A percentile compares a stretch with the other conserved stretches of the same genome.
Conservation (phyloP, 1,139 yeast species). For the Lizanozyma gosingica region DNA sequence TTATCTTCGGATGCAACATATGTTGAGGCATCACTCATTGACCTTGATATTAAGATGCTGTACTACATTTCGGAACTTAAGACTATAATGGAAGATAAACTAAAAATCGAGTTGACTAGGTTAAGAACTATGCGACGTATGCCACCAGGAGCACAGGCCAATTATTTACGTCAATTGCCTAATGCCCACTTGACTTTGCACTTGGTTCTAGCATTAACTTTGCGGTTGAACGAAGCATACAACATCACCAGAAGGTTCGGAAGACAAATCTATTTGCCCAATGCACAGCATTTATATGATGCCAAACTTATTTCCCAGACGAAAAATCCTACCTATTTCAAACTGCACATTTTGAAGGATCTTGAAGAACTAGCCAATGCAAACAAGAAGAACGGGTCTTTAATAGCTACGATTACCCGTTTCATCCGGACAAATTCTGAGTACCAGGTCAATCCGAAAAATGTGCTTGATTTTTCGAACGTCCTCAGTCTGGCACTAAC, state of each 20-base stretch:
- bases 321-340: constrained; percentile 20
- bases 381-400: constrained; percentile 35
- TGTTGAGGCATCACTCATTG: constrained; percentile 24
- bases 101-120: constrained; percentile 14
- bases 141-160: neutral
- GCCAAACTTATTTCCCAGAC: constrained; percentile 23
- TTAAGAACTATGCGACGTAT: constrained; percentile 15
- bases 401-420: constrained; percentile 37
- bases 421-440: constrained; percentile 28
- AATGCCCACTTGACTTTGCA: constrained; percentile 22
- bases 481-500: constrained; percentile 19
- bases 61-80: constrained; percentile 16
- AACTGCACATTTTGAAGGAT: constrained; percentile 15
- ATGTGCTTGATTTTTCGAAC: constrained; percentile 25
- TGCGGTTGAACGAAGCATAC: constrained; percentile 34
- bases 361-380: constrained; percentile 29
- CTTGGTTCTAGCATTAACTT: constrained; percentile 24
- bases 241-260: constrained; percentile 29
- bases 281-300: constrained; percentile 31
- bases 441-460: constrained; percentile 21
- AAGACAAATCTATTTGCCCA: constrained; percentile 31
- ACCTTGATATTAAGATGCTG: constrained; percentile 32
- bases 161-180: constrained; percentile 9
- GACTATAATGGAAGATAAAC: constrained; percentile 11
- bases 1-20: constrained; percentile 5